phyloP scores from a whole-genome alignment of 2,329 filamentous ascomycete genomes.

The Aspergillus pseudoterreus region DNA sequence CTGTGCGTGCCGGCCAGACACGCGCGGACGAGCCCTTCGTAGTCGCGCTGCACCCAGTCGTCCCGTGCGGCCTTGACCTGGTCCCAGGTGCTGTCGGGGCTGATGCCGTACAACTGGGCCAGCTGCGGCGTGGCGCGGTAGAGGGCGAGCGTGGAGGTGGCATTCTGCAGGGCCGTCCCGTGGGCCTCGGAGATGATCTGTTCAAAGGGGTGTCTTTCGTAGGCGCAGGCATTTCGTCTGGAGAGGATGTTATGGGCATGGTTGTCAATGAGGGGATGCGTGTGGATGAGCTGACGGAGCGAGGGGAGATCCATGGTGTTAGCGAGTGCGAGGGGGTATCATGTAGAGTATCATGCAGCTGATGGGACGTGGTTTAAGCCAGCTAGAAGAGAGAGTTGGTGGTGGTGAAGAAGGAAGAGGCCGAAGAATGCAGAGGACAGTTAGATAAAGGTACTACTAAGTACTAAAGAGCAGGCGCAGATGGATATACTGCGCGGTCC shows the following conservation, averaged over 20 bases:
- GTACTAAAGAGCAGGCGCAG: background rate
- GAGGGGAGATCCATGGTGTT: conserved; percentile 26
- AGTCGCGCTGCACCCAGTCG: conserved; percentile 46
- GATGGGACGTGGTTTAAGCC: too few relatives aligned
- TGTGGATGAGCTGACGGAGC: conserved; percentile 34
- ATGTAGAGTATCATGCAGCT: background rate
- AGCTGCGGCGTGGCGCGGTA: conserved; percentile 68
- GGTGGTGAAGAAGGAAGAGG: too few relatives aligned
- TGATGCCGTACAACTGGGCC: conserved; percentile 60
- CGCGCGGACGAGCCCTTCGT: conserved; percentile 55
- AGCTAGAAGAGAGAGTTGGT: too few relatives aligned
- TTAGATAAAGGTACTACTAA: background rate
- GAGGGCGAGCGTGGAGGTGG: conserved; percentile 62
- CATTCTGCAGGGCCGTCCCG: conserved; percentile 61
- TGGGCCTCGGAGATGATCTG: conserved; percentile 70
- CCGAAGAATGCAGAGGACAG: background rate
- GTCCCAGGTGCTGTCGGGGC: conserved; percentile 57
- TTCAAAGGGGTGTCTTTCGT: conserved; percentile 47
- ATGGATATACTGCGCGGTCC: background rate
- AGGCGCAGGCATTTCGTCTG: conserved; percentile 28
- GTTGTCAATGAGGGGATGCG: conserved; percentile 45
- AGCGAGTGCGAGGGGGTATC: background rate
- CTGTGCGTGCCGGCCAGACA: conserved; percentile 71
- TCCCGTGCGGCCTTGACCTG: conserved; percentile 50
- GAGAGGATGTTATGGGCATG: conserved; percentile 46